Percentiles rank a stretch among this genome's conserved stretches.
Evolutionary conservation across 495 filamentous ascomycete species (phyloP).

Genomic region (Astrocystis sublimbata): DNA sequence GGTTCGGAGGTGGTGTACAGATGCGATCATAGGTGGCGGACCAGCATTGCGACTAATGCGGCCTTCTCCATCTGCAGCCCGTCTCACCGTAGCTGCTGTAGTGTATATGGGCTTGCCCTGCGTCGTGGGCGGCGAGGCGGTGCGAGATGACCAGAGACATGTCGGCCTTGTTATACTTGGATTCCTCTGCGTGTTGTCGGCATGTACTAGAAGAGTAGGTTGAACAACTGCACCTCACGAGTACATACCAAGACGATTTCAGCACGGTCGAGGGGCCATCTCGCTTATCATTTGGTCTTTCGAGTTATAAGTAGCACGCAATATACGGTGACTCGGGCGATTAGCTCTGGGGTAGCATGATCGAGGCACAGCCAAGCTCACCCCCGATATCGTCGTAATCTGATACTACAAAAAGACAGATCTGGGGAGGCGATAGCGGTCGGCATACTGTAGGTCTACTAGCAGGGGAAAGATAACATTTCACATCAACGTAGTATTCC

Average conservation of each 20-base stretch:
- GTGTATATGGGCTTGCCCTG: too few species aligned
- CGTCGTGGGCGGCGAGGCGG: too few species aligned
- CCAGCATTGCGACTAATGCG: neutral
- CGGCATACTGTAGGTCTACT: neutral
- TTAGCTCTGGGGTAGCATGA: neutral
- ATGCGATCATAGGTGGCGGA: neutral
- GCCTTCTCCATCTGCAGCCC: neutral
- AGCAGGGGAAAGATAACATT: neutral
- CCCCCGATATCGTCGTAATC: neutral
- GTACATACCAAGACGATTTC: neutral
- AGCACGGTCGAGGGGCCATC: neutral
- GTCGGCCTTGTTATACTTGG: too few species aligned
- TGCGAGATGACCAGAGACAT: too few species aligned
- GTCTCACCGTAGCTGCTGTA: neutral
- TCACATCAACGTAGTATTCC: constrained; percentile 2
- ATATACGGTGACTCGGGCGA: neutral
- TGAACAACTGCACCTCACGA: too few species aligned
- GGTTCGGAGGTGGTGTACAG: neutral
- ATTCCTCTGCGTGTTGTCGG: too few species aligned
- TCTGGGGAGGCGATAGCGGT: neutral
- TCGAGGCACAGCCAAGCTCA: neutral
- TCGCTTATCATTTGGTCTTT: neutral
- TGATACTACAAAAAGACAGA: constrained; percentile 4
- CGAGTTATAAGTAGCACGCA: neutral
- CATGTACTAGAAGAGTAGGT: too few species aligned